Evolutionary conservation across 768 basidiomycete genomes (phyloP).

Genomic region (Rhizopogon sp.): DNA sequence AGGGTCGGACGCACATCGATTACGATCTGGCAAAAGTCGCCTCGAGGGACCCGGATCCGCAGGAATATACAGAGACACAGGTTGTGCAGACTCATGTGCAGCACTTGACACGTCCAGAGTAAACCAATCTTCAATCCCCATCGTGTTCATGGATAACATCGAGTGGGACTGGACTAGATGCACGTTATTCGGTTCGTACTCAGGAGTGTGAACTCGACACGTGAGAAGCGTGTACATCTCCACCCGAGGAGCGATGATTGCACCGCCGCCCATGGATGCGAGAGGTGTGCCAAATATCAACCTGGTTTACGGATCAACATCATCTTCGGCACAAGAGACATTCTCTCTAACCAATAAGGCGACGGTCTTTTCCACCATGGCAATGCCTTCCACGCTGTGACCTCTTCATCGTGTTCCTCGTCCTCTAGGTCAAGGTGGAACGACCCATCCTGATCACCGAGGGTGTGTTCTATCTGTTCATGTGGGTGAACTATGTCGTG

Average conservation of each 20-base stretch:
- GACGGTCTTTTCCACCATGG: constrained; percentile 37
- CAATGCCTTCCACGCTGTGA: constrained; percentile 23
- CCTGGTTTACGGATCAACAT: constrained; percentile 40
- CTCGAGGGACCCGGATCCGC: background rate
- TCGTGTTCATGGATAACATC: background rate
- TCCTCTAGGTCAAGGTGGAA: constrained; percentile 19
- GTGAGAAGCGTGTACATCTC: constrained; percentile 69
- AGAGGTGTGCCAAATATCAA: constrained; percentile 50
- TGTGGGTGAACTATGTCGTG: constrained; percentile 39
- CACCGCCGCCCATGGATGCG: constrained; percentile 46
- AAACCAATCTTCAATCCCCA: background rate
- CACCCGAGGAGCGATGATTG: constrained; percentile 64
- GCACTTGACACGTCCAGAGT: background rate
- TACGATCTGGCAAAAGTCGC: constrained; percentile 5
- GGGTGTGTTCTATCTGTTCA: constrained; percentile 32
- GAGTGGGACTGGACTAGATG: background rate
- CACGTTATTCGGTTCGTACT: constrained; percentile 27
- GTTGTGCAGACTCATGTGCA: background rate
- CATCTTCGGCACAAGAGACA: background rate
- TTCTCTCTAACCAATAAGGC: constrained; percentile 11
- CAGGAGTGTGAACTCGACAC: constrained; percentile 62
- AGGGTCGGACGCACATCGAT: constrained; percentile 59
- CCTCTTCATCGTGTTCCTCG: constrained; percentile 22
- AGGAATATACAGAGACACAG: background rate
- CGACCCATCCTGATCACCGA: constrained; percentile 13